Percentiles rank a stretch among this genome's conserved stretches.
Conservation (phyloP, 2,329 filamentous ascomycete species). For the Aspergillus glaucus region DNA sequence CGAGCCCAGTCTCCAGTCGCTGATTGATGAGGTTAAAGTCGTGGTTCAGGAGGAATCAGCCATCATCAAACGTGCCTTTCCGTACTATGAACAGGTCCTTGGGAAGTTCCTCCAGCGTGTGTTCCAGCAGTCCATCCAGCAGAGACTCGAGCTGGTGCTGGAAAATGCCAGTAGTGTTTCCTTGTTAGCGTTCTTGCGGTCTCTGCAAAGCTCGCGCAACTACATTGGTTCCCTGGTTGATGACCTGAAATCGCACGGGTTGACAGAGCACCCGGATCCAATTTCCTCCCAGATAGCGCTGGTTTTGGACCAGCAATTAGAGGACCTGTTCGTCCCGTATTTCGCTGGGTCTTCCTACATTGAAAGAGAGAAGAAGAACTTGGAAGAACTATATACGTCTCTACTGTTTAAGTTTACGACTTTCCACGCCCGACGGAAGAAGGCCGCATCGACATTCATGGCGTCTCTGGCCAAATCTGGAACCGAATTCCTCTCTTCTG, state of each 20-base stretch:
- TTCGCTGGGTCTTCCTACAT: conserved; percentile 61
- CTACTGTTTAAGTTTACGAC: conserved; percentile 93
- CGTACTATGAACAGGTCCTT: conserved; percentile 90
- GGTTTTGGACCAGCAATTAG: conserved; percentile 60
- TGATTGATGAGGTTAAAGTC: conserved; percentile 89
- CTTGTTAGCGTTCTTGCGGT: conserved; percentile 82
- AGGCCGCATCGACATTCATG: conserved; percentile 85
- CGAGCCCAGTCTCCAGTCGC: conserved; percentile 82
- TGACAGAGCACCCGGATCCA: conserved; percentile 91
- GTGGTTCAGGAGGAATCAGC: conserved; percentile 96
- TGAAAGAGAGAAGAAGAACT: conserved; percentile 57
- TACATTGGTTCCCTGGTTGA: conserved; percentile 86
- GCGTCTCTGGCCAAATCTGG: conserved; percentile 84
- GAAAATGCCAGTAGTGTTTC: conserved; percentile 92
- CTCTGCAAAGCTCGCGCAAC: conserved; percentile 79
- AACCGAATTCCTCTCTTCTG: conserved; percentile 78
- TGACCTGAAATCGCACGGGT: conserved; percentile 84
- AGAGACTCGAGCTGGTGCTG: conserved; percentile 87
- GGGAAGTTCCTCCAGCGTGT: conserved; percentile 90
- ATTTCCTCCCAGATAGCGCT: conserved; percentile 78
- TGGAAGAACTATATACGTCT: conserved; percentile 82
- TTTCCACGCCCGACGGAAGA: conserved; percentile 76
- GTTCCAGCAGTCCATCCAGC: conserved; percentile 97
- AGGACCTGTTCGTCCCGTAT: conserved; percentile 61
- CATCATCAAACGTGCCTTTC: conserved; percentile 94